These are phyloP conservation scores for Colletotrichum tropicicola DNA, from an alignment of 2,329 filamentous ascomycete species.

Conservation along the genomic window DNA sequence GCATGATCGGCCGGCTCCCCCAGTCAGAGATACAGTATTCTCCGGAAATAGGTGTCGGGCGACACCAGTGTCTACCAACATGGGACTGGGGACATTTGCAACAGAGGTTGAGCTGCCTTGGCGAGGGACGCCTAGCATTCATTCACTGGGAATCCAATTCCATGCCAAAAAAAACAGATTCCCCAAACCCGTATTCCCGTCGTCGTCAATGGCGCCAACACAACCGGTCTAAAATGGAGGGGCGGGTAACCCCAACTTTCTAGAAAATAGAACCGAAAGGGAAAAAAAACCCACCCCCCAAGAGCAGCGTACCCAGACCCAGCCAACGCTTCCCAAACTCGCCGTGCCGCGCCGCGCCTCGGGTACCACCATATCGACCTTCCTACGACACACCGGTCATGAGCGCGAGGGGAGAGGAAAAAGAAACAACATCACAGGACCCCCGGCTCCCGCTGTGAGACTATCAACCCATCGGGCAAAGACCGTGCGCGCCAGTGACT, in stretches of 20 bases:
- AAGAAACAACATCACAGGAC: neutral
- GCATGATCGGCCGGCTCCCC: neutral
- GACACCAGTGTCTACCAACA: neutral
- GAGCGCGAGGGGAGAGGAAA: neutral
- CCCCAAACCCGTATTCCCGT: neutral
- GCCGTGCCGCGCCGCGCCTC: conserved; percentile 7
- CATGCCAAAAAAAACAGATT: too few relatives aligned
- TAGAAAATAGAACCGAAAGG: too few relatives aligned
- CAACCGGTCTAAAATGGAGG: neutral
- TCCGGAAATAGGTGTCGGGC: neutral
- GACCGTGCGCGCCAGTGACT: neutral
- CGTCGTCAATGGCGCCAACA: neutral
- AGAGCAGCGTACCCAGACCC: neutral
- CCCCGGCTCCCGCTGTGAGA: conserved; percentile 4
- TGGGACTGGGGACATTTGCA: too few relatives aligned
- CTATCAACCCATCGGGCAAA: neutral
- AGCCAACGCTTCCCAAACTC: conserved; percentile 10
- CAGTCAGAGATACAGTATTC: neutral
- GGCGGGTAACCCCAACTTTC: neutral
- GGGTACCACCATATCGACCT: conserved; percentile 13
- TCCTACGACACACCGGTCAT: conserved; percentile 3
- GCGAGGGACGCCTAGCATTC: too few relatives aligned
- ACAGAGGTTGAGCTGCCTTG: too few relatives aligned
- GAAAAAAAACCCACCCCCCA: too few relatives aligned
- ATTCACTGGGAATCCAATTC: too few relatives aligned